phyloP scores from a whole-genome alignment of 163 green algal species.

The Chlorella variabilis region DNA sequence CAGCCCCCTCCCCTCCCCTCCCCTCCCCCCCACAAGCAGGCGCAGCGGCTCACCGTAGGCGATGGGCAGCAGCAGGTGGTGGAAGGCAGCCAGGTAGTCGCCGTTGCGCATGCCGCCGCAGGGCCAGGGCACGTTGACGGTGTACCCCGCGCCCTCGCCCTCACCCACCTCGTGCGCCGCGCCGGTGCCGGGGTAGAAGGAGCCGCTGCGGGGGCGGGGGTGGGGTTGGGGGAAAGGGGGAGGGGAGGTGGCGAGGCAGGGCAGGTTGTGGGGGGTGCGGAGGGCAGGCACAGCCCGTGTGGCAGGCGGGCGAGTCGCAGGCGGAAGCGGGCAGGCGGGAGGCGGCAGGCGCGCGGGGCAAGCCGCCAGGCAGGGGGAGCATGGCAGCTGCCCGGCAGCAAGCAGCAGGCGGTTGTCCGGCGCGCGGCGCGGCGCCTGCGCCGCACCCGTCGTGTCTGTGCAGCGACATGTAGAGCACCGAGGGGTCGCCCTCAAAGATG shows the following conservation, averaged over 20 bases:
- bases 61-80: conserved; percentile 82
- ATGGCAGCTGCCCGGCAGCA: no score
- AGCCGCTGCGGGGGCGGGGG: conserved; percentile 47
- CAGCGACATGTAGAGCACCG: conserved; percentile 89
- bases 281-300: no score
- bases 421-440: no score
- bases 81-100: conserved; percentile 88
- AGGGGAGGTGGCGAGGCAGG: no score
- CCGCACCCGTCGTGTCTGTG: conserved; percentile 80
- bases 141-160: conserved; percentile 74
- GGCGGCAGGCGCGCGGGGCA: background rate
- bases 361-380: no score
- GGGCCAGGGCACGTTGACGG: conserved; percentile 91
- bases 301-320: no score
- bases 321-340: no score
- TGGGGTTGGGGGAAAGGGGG: no score
- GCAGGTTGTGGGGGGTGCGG: no score
- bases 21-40: no score
- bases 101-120: conserved; percentile 73
- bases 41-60: conserved; percentile 37
- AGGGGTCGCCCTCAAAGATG: conserved; percentile 88
- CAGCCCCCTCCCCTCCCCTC: no score
- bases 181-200: conserved; percentile 92
- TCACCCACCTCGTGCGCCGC: conserved; percentile 71
- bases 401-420: no score